Evolutionary conservation across 306 rosid species (phyloP).

Genomic region (Geum urbanum): DNA sequence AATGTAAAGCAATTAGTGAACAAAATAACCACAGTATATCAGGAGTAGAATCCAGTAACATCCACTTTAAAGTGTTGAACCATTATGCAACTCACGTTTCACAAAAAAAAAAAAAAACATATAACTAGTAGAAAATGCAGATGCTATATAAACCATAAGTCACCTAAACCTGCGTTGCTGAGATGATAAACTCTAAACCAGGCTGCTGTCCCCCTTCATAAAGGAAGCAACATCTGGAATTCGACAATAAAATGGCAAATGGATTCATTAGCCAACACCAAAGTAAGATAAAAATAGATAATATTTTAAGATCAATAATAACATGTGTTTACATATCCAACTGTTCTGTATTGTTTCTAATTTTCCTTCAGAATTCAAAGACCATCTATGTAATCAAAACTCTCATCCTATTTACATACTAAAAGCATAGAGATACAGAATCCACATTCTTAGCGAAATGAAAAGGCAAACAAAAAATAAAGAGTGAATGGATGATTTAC

Average conservation of each 20-base stretch:
- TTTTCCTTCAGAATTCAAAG: too few relatives aligned
- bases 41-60: background rate
- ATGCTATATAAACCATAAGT: constrained; percentile 15
- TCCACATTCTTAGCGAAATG: background rate
- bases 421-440: too few relatives aligned
- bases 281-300: background rate
- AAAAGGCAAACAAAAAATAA: background rate
- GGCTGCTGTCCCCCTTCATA: constrained; percentile 1
- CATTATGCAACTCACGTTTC: background rate
- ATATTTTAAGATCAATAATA: background rate
- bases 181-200: background rate
- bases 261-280: background rate
- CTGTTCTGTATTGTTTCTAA: background rate
- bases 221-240: constrained; percentile 1
- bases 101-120: too few relatives aligned
- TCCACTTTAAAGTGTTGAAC: background rate
- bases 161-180: background rate
- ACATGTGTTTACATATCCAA: background rate
- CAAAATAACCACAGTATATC: background rate
- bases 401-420: too few relatives aligned
- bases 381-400: too few relatives aligned
- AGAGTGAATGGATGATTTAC: constrained; percentile 11
- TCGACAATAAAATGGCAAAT: background rate
- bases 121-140: background rate
- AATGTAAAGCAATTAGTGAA: constrained; percentile 20